Evolutionary conservation across 2,329 filamentous ascomycete genomes (phyloP), one percentile per base, ranked within the genome.

Genomic region (Sordariomycetes sp.): DNA sequence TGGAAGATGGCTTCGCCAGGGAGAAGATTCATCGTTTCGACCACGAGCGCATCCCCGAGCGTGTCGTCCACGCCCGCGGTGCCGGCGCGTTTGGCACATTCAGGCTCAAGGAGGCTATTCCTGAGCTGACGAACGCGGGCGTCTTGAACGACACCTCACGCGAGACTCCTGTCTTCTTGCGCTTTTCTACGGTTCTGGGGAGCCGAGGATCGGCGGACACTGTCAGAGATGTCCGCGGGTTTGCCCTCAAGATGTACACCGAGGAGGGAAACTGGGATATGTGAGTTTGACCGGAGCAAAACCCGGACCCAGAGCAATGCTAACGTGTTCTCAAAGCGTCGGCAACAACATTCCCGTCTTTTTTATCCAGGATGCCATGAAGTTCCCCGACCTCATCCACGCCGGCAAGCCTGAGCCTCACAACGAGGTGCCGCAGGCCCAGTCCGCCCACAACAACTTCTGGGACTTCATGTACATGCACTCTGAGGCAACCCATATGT

Each of bases 21-120:
- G 85, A 92, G 54, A 87, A 84, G 76, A 80, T 82, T 25, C 72
- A 77, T 53, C 77, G 80, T 19, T 88, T 92, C 48, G 84, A 90
- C 39, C 83, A 70, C 18, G 64, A 65, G 46, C 55, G 72, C 8
- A 77, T 77, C 34, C 72, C 72, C 0, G 73, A 77, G 43, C 51
- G 70, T 18, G 33, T 34, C 7, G 81, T 86, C 7, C 82, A 86
- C 44, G 82, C 82, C 16, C 70, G 81, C 27, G 80, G 80, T 14
- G 68, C 76, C 20, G 78, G 76, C 23, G 82, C 81, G 6, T 79
- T 83, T 44, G 82, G 82, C 17, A 76, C 73, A 1, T 87, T 86
- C 47, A 73, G 65, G 11, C 72, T 80, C 3, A 79, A 75, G 44
- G 76, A 67, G 6, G 70, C 83, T 37, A 82, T 68, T 47, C 70